Evolutionary conservation across 2,329 filamentous ascomycete species (phyloP), one percentile per base, ranked within the genome.

Genomic region (Trichoderma asperellum): DNA sequence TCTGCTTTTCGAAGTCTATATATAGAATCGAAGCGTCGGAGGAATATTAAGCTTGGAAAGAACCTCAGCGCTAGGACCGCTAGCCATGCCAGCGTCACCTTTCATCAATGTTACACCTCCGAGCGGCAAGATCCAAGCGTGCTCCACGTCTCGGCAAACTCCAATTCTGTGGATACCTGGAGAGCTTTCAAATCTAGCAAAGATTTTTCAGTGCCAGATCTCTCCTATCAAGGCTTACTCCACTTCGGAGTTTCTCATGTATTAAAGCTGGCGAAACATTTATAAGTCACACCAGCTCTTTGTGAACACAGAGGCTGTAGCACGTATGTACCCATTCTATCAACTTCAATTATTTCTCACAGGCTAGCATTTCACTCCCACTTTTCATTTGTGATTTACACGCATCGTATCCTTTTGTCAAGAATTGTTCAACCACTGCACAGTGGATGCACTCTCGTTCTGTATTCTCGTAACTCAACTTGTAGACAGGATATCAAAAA

Each of bases 401-500:
- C n/a, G n/a, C 4, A 49, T 2, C 18, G 4, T 21, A 8, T 37
- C n/a, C 10, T 49, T 43, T 21, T 49, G n/a, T 10, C 11, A 21
- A 12, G 8, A 21, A 11, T 21, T 10, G 2, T 12, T 24, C n/a
- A 2, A 2, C 1, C 37, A 43, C 10, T 8, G 2, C 47, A 12
- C 12, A 12, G 2, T 49, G 4, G n/a, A 49, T 49, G 47, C 47
- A 10, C n/a, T 21, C 43, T 21, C n/a, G 4, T 49, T 49, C n/a
- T 11, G 16, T 24, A n/a, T 12, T 11, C 35, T 3, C 10, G 16
- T 18, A 56, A 8, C 0, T 24, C 32, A 24, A 24, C 21, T 35
- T 5, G 43, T 40, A 16, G 40, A 66, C 10, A 77, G 21, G 2
- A 72, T 68, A 8, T 76, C 67, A 8, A 75, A 29, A 2, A 85